Evolutionary conservation across 352 stramenopile species (phyloP), one percentile per base, ranked within the genome.

Genomic region (Phytophthora pisi): DNA sequence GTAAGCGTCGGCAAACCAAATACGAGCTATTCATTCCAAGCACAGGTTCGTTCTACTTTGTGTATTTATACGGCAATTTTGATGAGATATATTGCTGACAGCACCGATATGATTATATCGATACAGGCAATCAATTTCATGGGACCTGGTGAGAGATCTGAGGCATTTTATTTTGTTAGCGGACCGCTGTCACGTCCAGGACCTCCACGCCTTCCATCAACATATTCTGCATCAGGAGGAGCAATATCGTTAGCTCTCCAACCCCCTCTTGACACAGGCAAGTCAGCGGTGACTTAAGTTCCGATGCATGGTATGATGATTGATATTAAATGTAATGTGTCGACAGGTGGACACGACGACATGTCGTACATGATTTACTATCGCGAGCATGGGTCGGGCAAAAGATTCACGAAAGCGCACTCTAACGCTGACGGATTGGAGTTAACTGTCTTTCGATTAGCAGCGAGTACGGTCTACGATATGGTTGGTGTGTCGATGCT

Each of bases 381-480:
- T 28, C 77, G 77, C 0, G 36, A 69, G 7, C 45, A 64, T 34
- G 50, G 58, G 2, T 34, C 26, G 2, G 61, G 53, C 4, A 63
- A 64, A 20, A 49, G 72, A 31, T 81, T 81, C 52, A 53, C 62
- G 15, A 43, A 58, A n/a, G 69, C 72, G 10, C 74, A 77, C 31
- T 72, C 57, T 24, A 4, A 66, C 13, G 45, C 64, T 0, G 49
- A 74, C 0, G 55, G 43, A 28, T 49, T 73, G 3, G 13, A 66
- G 0, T 68, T 74, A 10, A 70, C 67, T 11, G 30, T 88, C n/a
- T 88, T 75, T 51, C 75, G 72, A 7, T 56, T 91, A 11, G 49
- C 43, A 1, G 77, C 78, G 1, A 68, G 81, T 13, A 88, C 72
- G 0, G 74, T 67, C 9, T 91, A 89, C 62, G 77, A 89, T n/a